Evolutionary conservation across 192 early-diverging fungal species (phyloP), one percentile per base, ranked within the genome.

Genomic region (Geosiphon pyriformis): DNA sequence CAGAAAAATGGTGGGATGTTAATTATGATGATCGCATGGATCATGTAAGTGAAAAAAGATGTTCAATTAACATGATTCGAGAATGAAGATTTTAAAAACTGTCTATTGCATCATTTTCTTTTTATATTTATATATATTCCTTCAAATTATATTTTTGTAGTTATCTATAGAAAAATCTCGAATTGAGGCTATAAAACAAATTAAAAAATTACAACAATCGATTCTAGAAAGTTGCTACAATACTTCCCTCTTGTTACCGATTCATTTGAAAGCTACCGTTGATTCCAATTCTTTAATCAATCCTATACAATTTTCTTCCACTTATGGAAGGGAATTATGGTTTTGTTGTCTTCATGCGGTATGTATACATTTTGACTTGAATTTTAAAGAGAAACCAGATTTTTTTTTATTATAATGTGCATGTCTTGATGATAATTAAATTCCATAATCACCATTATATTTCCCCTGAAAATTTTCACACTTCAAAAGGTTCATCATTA

Each of bases 331-430:
- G 34, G 83, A 85, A 61, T 73, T 85, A 23, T 85, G 81, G 77
- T 85, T 78, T 67, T 82, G 83, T 48, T 80, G 77, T 73, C 68
- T 78, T 30, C 83, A 85, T 68, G 80, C 83, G 12, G 82, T 83
- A 81, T 78, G 69, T 68, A 10, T 25, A 27, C 6, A 29, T 56
- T 57, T 60, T 20, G 17, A n/a, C 42, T 42, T 27, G 3, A 22
- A 17, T 26, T n/a, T n/a, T n/a, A n/a, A n/a, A n/a, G n/a, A n/a
- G n/a, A 46, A 11, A 64, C 1, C 48, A 11, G 33, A 18, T 17
- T 23, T 47, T 57, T 55, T 2, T 0, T 30, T 42, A 29, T 26
- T 54, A 22, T 35, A 17, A 15, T 49, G 0, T 27, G 11, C 29
- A 32, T 55, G 25, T 42, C n/a, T 23, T 23, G 34, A 10, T 30